A percentile compares a stretch with the other conserved stretches of the same genome.
phyloP scores from a whole-genome alignment of 2,329 filamentous ascomycete genomes.

The Fusarium siculi region DNA sequence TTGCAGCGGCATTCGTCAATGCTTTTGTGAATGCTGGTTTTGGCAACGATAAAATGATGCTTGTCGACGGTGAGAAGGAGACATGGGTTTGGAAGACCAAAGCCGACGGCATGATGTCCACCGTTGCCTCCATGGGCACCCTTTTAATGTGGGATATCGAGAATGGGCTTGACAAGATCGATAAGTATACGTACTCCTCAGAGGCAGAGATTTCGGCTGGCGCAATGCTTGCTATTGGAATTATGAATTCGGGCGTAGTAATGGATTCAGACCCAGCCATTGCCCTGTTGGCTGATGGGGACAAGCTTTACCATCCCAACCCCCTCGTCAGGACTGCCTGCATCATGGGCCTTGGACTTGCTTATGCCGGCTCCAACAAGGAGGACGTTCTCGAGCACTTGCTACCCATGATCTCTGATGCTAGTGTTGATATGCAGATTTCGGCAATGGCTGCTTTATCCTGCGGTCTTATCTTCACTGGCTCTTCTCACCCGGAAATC shows the following conservation, averaged over 20 bases:
- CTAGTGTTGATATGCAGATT: slow-evolving; percentile 89
- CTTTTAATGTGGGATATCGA: slow-evolving; percentile 95
- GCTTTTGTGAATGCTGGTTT: slow-evolving; percentile 97
- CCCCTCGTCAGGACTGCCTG: slow-evolving; percentile 81
- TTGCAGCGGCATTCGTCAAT: slow-evolving; percentile 96
- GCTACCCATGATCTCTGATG: slow-evolving; percentile 87
- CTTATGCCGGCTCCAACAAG: slow-evolving; percentile 94
- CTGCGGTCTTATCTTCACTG: slow-evolving; percentile 90
- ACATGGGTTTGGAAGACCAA: slow-evolving; percentile 99
- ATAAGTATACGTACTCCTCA: slow-evolving; percentile 87
- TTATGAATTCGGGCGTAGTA: slow-evolving; percentile 92
- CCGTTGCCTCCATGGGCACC: slow-evolving; percentile 91
- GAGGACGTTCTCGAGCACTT: slow-evolving; percentile 87
- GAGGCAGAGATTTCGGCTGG: slow-evolving; percentile 89
- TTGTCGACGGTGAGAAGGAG: slow-evolving; percentile 86
- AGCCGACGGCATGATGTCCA: slow-evolving; percentile 96
- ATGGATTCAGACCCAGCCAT: slow-evolving; percentile 91
- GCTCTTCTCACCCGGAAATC: slow-evolving; percentile 89
- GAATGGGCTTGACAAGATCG: slow-evolving; percentile 89
- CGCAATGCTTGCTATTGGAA: slow-evolving; percentile 91
- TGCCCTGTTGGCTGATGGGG: slow-evolving; percentile 82
- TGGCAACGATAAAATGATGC: slow-evolving; percentile 97
- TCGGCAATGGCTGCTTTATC: slow-evolving; percentile 96
- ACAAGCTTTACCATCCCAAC: slow-evolving; percentile 83
- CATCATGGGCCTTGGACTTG: slow-evolving; percentile 95